Evolutionary conservation across 1,284 basidiomycete species (phyloP), one percentile per base, ranked within the genome.

Genomic region (Mycena sp.): DNA sequence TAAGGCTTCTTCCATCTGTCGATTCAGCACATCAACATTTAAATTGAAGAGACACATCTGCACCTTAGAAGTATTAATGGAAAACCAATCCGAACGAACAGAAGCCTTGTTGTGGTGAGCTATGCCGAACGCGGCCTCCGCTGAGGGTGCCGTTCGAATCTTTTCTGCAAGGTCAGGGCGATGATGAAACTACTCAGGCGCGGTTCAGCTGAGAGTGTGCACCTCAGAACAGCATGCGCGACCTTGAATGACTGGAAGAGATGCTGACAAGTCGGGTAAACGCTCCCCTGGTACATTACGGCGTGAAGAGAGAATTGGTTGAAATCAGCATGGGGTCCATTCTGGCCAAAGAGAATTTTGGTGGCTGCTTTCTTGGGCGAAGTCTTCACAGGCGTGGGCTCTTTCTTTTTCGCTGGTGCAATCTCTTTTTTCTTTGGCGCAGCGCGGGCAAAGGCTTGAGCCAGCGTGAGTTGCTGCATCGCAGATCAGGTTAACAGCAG

Each of bases 211-310:
- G 50, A 35, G 9, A 25, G 38, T 25, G 28, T 28, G 21, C 23
- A 11, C 23, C 45, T 26, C 25, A 25, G 10, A 29, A 30, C 17
- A 30, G n/a, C 6, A 29, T 35, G 28, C 12, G 16, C n/a, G 32
- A 78, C 78, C 76, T 80, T 80, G 67, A 79, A 73, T 23, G 79
- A 75, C 56, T 80, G 78, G 38, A 80, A 81, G 12, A 81, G 68
- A 63, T 80, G 78, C 62, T 81, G 79, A 62, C 77, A 79, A 14
- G 80, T 81, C 2, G 79, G 76, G 55, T 80, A 80, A 6, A 67
- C 52, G 50, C 71, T 76, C 29, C 76, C 79, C 19, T 63, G 64
- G 65, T 79, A 80, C 28, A 71, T 70, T 44, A 80, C 72, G 2
- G 75, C 64, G 58, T 80, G 78, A 6, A 73, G 64, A 6, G 80